phyloP scores from a whole-genome alignment of 192 early-diverging fungal species.

The Lobosporangium transversale region DNA sequence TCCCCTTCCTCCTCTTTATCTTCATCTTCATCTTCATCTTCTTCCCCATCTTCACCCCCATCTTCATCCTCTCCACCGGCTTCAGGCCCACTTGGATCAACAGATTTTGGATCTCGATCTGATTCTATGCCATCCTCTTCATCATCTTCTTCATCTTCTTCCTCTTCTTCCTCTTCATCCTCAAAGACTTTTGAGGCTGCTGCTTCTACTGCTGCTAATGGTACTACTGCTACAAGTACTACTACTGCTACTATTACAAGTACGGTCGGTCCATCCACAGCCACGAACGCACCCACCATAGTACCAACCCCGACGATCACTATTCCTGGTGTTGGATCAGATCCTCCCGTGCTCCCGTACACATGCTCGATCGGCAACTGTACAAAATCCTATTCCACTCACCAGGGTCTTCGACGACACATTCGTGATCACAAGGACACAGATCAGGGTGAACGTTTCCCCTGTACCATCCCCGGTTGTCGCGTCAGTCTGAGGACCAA shows the following conservation, averaged over 20 bases:
- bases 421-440: slow-evolving; percentile 37
- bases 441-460: slow-evolving; percentile 20
- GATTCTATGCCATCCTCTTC: slow-evolving; percentile 3
- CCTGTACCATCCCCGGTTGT: slow-evolving; percentile 36
- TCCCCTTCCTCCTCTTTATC: not conserved
- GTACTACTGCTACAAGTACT: not conserved
- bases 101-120: slow-evolving; percentile 8
- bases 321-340: not conserved
- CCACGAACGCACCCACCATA: not conserved
- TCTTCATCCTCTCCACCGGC: slow-evolving; percentile 7
- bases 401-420: slow-evolving; percentile 31
- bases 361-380: slow-evolving; percentile 32
- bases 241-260: not conserved
- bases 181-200: not conserved
- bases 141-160: not conserved
- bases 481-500: slow-evolving; percentile 28
- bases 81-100: not conserved
- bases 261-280: not conserved
- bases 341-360: slow-evolving; percentile 10
- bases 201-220: not conserved
- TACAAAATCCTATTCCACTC: slow-evolving; percentile 24
- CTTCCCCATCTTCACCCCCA: not conserved
- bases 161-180: slow-evolving; percentile 2
- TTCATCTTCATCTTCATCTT: not conserved
- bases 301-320: not conserved